Percentiles rank a stretch among this genome's conserved stretches.
Conservation (phyloP, 768 basidiomycete species). For the Boletus barrowsii region DNA sequence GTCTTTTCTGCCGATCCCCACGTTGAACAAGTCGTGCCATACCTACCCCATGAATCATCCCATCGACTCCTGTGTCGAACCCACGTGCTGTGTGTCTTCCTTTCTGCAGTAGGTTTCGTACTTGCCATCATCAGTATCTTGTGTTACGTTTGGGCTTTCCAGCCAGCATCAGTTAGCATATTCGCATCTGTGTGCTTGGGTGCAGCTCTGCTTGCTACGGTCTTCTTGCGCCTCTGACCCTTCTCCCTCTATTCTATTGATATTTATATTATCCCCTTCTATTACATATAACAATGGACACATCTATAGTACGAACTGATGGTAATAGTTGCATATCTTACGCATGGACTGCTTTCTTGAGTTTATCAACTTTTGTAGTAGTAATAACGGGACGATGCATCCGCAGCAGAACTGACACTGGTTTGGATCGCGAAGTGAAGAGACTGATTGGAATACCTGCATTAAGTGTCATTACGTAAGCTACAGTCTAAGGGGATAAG, state of each 20-base stretch:
- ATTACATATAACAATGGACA: no score
- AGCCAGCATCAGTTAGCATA: constrained; percentile 43
- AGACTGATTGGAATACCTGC: no score
- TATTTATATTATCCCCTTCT: not conserved
- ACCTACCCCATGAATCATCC: constrained; percentile 34
- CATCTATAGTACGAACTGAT: no score
- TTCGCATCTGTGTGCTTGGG: constrained; percentile 41
- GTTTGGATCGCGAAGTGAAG: no score
- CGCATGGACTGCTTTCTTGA: no score
- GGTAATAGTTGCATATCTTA: no score
- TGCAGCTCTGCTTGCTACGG: constrained; percentile 27
- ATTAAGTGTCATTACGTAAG: no score
- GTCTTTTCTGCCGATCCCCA: constrained; percentile 47
- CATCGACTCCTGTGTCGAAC: constrained; percentile 45
- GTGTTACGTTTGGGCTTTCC: constrained; percentile 48
- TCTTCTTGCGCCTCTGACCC: constrained; percentile 5
- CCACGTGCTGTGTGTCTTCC: constrained; percentile 48
- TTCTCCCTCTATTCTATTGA: not conserved
- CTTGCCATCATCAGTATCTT: constrained; percentile 49
- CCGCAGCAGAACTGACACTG: no score
- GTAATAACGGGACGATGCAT: no score
- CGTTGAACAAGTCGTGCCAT: constrained; percentile 48
- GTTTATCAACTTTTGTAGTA: no score
- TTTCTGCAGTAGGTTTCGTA: constrained; percentile 47
- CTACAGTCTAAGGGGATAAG: no score